Percentiles rank a stretch among this genome's conserved stretches.
Evolutionary conservation across 768 basidiomycete species (phyloP).

Genomic region (Mycena galopus): DNA sequence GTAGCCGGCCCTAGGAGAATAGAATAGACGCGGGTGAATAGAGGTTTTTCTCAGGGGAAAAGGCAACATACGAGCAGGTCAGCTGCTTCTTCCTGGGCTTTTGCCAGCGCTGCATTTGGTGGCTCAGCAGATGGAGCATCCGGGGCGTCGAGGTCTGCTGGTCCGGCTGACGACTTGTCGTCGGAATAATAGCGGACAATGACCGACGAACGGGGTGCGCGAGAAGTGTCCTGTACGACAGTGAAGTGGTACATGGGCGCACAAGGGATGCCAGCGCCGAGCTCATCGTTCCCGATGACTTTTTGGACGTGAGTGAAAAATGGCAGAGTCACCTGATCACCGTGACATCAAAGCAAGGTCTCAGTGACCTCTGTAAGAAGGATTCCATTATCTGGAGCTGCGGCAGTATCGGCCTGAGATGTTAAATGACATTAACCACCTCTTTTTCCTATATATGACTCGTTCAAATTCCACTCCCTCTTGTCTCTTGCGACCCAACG

Average conservation of each 20-base stretch:
- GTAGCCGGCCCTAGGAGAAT: slow-evolving; percentile 78
- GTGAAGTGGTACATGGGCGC: slow-evolving; percentile 70
- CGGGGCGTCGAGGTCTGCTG: slow-evolving; percentile 27
- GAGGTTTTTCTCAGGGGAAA: not conserved
- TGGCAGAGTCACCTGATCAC: not conserved
- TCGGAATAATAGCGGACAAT: slow-evolving; percentile 71
- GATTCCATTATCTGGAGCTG: too few species aligned
- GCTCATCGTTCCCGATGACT: slow-evolving; percentile 56
- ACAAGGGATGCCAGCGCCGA: slow-evolving; percentile 64
- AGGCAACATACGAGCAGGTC: slow-evolving; percentile 79
- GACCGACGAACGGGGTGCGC: slow-evolving; percentile 47
- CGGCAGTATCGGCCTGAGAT: too few species aligned
- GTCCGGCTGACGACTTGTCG: slow-evolving; percentile 51
- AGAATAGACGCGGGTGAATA: slow-evolving; percentile 13
- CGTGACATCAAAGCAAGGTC: too few species aligned
- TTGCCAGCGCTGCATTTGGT: slow-evolving; percentile 53
- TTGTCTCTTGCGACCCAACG: too few species aligned
- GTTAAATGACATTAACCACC: not conserved
- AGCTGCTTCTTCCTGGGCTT: slow-evolving; percentile 84
- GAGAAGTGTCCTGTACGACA: slow-evolving; percentile 64
- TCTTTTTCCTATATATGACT: not conserved
- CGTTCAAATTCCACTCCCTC: not conserved
- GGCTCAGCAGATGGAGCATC: slow-evolving; percentile 45
- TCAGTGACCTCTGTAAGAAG: too few species aligned
- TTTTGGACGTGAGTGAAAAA: not conserved